Base-by-base conservation (phyloP, 176 grass and related monocot species). In the Tillandsia fasciculata region DNA sequence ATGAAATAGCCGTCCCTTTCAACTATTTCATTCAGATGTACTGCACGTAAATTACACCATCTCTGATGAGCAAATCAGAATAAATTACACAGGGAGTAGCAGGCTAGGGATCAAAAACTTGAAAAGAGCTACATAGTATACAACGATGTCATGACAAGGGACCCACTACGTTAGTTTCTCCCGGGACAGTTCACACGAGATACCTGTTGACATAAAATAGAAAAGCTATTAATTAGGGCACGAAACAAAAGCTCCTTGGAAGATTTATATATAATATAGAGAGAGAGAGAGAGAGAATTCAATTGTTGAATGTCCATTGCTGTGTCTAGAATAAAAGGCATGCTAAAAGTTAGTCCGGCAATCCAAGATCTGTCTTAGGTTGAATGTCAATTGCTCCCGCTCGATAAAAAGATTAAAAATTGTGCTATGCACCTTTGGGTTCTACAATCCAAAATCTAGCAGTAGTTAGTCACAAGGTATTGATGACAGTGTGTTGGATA, bases 101-200 rank as follows among this genome's bases (percentile, higher is more conserved):
- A 61, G 56, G 33, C 56, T 22, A 61, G 22, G 15, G 56, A 14
- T 9, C 56, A 9, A 61, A 15, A 61, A 6, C 22, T 9, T 61
- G 8, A 67, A 67, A 47, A 18, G 29, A 67, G 48, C 65, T 67
- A 67, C 27, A 66, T 47, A 67, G 29, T 67, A 10, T 67, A 67
- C 65, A 67, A 67, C 33, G 48, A 61, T 61, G 22, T 12, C 13
- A 14, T 67, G 42, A n/a, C 33, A 61, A 22, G 56, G 18, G 7
- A 61, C 17, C 56, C 56, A 9, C 14, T 9, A 27, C 48, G 33
- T 67, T 17, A 67, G 42, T 15, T 67, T 67, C 65, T 33, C 33
- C 12, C 15, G 28, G 14, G 65, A 47, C 18, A 67, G 56, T 61
- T 18, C 56, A 7, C 13, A 9, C 11, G 15, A 18, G 15, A 15